Conservation (phyloP, 2,329 filamentous ascomycete genomes). For the Pezicula radicicola region DNA sequence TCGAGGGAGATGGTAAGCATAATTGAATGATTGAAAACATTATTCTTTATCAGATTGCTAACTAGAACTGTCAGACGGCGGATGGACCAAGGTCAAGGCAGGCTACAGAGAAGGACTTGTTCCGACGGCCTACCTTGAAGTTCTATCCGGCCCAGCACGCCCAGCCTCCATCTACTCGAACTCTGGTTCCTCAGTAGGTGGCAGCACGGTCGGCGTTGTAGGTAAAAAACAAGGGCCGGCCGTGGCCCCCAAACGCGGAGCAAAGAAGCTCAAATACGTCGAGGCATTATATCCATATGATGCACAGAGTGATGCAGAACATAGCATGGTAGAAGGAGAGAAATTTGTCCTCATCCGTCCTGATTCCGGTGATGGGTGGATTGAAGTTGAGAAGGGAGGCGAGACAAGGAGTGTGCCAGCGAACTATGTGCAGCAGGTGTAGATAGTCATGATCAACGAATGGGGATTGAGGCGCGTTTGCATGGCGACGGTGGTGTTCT, state of each 20-base stretch:
- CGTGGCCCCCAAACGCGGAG: slow-evolving; percentile 84
- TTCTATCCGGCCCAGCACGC: slow-evolving; percentile 49
- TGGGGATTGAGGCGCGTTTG: neutral
- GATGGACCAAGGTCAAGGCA: slow-evolving; percentile 83
- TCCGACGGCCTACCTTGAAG: slow-evolving; percentile 80
- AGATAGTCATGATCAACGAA: neutral
- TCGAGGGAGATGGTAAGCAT: slow-evolving; percentile 83
- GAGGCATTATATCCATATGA: slow-evolving; percentile 91
- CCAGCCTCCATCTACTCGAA: slow-evolving; percentile 77
- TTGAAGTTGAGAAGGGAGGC: slow-evolving; percentile 90
- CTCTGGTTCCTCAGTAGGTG: slow-evolving; percentile 65
- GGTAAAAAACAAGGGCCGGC: slow-evolving; percentile 43
- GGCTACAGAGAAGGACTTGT: slow-evolving; percentile 80
- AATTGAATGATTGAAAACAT: neutral
- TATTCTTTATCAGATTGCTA: slow-evolving; percentile 17
- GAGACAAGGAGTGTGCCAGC: slow-evolving; percentile 86
- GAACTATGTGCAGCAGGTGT: slow-evolving; percentile 73
- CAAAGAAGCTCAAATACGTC: slow-evolving; percentile 91
- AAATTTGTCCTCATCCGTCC: slow-evolving; percentile 85
- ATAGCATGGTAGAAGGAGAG: slow-evolving; percentile 88
- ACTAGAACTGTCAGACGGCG: slow-evolving; percentile 63
- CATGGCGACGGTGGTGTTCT: neutral
- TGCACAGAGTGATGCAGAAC: slow-evolving; percentile 81
- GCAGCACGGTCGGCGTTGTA: slow-evolving; percentile 34
- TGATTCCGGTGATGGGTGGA: slow-evolving; percentile 93